Percentiles rank a stretch among this genome's conserved stretches.
Evolutionary conservation across 768 basidiomycete genomes (phyloP).

Genomic region (Boletus pseudopeckii): DNA sequence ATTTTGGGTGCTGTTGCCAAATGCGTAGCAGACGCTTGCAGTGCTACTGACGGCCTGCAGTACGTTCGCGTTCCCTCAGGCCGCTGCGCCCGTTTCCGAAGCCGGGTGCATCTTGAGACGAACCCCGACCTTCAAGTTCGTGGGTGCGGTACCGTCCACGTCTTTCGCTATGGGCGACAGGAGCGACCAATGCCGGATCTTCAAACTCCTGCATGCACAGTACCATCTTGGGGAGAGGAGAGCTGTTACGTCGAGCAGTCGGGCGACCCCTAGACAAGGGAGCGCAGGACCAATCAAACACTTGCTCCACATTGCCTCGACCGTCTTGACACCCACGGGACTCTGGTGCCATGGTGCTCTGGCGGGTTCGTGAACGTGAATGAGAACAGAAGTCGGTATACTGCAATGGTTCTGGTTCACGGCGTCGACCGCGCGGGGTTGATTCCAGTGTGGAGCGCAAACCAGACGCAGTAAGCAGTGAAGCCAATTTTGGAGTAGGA

Average conservation of each 20-base stretch:
- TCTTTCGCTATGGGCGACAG: constrained; percentile 25
- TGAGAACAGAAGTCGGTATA: constrained; percentile 38
- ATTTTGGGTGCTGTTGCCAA: constrained; percentile 14
- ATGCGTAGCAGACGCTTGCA: background rate
- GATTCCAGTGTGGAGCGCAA: constrained; percentile 37
- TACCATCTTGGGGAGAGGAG: constrained; percentile 51
- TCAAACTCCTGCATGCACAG: constrained; percentile 35
- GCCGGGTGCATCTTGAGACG: constrained; percentile 52
- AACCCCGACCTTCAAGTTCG: constrained; percentile 46
- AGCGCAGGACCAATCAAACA: constrained; percentile 46
- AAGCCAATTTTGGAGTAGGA: constrained; percentile 54
- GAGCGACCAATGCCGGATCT: constrained; percentile 27
- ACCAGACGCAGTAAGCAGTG: constrained; percentile 32
- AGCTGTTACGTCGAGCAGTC: constrained; percentile 50
- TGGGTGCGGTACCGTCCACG: constrained; percentile 56
- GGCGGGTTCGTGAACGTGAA: constrained; percentile 39
- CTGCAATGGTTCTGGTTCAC: constrained; percentile 35
- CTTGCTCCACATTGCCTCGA: constrained; percentile 41
- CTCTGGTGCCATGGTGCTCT: constrained; percentile 9
- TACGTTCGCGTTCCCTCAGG: constrained; percentile 43
- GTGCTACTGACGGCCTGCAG: constrained; percentile 25
- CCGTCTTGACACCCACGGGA: constrained; percentile 21
- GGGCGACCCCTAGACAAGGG: constrained; percentile 45
- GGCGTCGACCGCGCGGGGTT: constrained; percentile 54
- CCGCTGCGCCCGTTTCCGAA: constrained; percentile 66